Evolutionary conservation across 495 filamentous ascomycete genomes (phyloP).

Genomic region (Xylaria intraflava): DNA sequence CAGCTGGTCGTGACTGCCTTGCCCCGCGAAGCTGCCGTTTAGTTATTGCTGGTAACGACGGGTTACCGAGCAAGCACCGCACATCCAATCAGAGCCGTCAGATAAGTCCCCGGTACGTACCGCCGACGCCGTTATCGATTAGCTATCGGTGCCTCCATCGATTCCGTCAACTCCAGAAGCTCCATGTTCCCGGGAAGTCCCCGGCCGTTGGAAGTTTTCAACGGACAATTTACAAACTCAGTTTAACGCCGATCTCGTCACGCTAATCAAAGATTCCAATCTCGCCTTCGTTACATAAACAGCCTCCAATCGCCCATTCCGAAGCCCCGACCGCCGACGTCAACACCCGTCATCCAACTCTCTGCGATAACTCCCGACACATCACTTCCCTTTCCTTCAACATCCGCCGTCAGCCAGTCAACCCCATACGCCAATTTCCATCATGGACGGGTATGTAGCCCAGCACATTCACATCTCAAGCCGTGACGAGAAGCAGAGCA

Average conservation of each 20-base stretch:
- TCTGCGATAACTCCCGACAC: background rate
- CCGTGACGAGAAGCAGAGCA: background rate
- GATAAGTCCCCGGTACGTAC: background rate
- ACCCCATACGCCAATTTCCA: background rate
- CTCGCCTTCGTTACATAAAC: too few species aligned
- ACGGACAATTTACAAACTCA: too few species aligned
- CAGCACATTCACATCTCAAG: background rate
- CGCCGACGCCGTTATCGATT: too few species aligned
- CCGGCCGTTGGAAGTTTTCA: too few species aligned
- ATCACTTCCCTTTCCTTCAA: background rate
- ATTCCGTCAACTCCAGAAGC: background rate
- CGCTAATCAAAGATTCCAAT: too few species aligned
- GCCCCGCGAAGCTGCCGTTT: slow-evolving; percentile 11
- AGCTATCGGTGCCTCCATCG: too few species aligned
- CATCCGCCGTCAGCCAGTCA: background rate
- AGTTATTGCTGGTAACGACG: background rate
- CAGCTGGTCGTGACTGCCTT: slow-evolving; percentile 4
- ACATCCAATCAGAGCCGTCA: background rate
- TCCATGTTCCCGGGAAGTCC: too few species aligned
- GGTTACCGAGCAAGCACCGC: background rate
- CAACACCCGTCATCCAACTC: background rate
- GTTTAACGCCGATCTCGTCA: too few species aligned
- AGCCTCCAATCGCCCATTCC: background rate
- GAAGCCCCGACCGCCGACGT: background rate
- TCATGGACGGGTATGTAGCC: slow-evolving; percentile 20